Conservation (phyloP, 805 yeast species). For the Saccharomycopsis microspora region DNA sequence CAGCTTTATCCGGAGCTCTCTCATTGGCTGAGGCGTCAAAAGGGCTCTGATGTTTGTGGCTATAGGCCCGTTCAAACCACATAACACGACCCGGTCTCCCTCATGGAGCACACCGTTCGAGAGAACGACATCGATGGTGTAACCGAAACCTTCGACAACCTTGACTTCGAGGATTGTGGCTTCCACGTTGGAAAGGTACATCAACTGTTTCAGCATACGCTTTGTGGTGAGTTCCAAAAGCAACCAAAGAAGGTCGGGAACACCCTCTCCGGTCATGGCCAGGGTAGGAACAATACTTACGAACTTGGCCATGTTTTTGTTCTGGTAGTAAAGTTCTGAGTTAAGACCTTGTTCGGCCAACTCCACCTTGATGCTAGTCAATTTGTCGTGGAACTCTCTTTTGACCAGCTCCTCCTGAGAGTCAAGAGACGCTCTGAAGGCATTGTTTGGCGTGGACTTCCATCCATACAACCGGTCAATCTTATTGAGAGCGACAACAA, state of each 20-base stretch:
- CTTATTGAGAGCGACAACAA: slow-evolving; percentile 92
- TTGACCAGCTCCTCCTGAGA: slow-evolving; percentile 78
- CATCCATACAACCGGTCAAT: slow-evolving; percentile 96
- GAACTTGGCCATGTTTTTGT: slow-evolving; percentile 84
- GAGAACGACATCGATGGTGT: slow-evolving; percentile 93
- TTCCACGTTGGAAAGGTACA: slow-evolving; percentile 87
- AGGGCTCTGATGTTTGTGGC: slow-evolving; percentile 93
- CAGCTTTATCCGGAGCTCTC: slow-evolving; percentile 94
- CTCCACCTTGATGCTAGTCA: slow-evolving; percentile 74
- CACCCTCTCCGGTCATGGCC: slow-evolving; percentile 99
- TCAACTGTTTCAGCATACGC: slow-evolving; percentile 97
- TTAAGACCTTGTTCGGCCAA: slow-evolving; percentile 97
- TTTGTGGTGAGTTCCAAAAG: slow-evolving; percentile 91
- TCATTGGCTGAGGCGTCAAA: slow-evolving; percentile 93
- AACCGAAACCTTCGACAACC: slow-evolving; percentile 97
- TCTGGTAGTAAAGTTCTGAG: slow-evolving; percentile 92
- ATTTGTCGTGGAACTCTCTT: slow-evolving; percentile 84
- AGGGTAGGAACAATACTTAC: slow-evolving; percentile 98
- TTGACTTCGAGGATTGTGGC: slow-evolving; percentile 96
- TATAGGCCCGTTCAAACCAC: slow-evolving; percentile 98
- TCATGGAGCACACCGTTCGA: slow-evolving; percentile 94
- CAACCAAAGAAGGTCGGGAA: slow-evolving; percentile 95
- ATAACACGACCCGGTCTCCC: slow-evolving; percentile 89
- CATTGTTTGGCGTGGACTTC: slow-evolving; percentile 82
- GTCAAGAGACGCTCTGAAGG: slow-evolving; percentile 88